phyloP scores from a whole-genome alignment of 192 early-diverging fungal genomes.

The Entomortierella lignicola region DNA sequence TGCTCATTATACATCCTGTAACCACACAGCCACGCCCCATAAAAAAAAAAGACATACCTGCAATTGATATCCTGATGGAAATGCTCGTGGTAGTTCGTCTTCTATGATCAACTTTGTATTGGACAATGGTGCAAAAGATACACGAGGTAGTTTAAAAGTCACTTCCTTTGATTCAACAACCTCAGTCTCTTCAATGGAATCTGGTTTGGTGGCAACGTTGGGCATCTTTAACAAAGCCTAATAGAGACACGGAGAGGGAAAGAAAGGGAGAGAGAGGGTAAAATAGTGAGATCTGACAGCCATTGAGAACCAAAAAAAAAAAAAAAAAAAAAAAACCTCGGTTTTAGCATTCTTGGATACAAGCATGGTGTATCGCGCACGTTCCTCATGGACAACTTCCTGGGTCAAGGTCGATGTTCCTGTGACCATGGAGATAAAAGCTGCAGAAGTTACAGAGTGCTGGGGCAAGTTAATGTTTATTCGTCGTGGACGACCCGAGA shows the following conservation, averaged over 20 bases:
- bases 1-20: constrained; percentile 2
- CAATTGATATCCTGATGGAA: constrained; percentile 27
- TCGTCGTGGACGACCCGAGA: constrained; percentile 16
- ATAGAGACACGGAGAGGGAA: not conserved
- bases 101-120: constrained; percentile 26
- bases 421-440: constrained; percentile 12
- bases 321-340: not conserved
- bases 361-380: constrained; percentile 26
- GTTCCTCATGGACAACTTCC: constrained; percentile 13
- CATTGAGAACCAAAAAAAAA: no score
- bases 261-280: not conserved
- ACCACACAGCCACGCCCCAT: not conserved
- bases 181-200: not conserved
- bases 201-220: constrained; percentile 44
- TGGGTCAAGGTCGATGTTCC: constrained; percentile 14
- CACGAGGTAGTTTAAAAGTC: constrained; percentile 18
- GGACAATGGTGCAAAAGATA: constrained; percentile 1
- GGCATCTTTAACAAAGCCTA: constrained; percentile 45
- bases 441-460: constrained; percentile 15
- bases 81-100: not conserved
- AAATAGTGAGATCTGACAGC: no score
- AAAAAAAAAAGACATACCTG: constrained; percentile 18
- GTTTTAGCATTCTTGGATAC: constrained; percentile 22
- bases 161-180: not conserved
- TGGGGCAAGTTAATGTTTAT: constrained; percentile 34